Evolutionary conservation across 345 rosid genomes (phyloP).

Genomic region (Sisymbrium irio): DNA sequence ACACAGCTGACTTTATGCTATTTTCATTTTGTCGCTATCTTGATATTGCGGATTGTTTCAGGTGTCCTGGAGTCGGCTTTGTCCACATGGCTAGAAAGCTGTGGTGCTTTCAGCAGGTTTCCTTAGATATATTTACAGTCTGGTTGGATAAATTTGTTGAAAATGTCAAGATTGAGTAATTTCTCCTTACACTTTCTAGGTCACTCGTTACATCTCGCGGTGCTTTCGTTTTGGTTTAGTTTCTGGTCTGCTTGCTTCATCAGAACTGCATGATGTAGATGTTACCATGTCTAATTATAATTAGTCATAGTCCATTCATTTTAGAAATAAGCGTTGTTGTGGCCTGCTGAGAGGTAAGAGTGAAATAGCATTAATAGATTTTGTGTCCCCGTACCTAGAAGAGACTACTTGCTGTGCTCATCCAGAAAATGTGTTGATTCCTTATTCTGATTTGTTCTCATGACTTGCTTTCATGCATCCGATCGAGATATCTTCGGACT

Average conservation of each 20-base stretch:
- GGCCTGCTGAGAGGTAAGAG: constrained; percentile 9
- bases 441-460: neutral
- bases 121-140: neutral
- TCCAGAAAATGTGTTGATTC: neutral
- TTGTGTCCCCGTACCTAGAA: neutral
- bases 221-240: neutral
- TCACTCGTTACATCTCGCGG: neutral
- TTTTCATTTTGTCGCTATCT: neutral
- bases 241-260: neutral
- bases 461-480: constrained; percentile 6
- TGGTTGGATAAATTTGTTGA: too few relatives aligned
- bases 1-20: constrained; percentile 3
- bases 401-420: neutral
- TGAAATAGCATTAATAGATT: constrained; percentile 2
- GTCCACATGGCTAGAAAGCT: constrained; percentile 25
- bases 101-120: constrained; percentile 28
- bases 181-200: neutral
- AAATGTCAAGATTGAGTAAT: too few relatives aligned
- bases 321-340: neutral
- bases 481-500: neutral
- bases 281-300: neutral
- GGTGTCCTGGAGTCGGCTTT: constrained; percentile 31
- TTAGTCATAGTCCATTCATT: neutral
- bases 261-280: constrained; percentile 7
- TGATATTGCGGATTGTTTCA: constrained; percentile 29